Evolutionary conservation across 176 grass and related monocot genomes (phyloP).

Genomic region (Lolium perenne): DNA sequence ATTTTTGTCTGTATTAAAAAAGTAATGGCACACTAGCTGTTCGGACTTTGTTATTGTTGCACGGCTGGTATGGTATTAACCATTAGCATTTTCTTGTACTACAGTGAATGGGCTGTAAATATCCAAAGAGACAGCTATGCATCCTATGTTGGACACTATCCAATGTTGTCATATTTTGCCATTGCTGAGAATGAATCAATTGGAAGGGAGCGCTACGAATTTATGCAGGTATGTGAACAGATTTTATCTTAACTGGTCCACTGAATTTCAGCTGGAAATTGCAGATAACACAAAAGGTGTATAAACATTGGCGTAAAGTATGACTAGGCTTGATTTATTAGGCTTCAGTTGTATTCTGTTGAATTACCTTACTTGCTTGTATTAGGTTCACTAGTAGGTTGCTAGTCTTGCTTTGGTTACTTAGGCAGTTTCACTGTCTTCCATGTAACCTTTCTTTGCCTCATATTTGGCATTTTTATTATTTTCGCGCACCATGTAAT

Average conservation of each 20-base stretch:
- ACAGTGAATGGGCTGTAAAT: conserved; percentile 97
- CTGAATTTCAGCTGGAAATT: background rate
- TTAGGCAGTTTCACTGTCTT: background rate
- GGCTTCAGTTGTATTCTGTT: background rate
- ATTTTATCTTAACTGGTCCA: conserved; percentile 7
- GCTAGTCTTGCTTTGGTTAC: background rate
- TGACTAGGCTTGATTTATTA: background rate
- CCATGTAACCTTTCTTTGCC: background rate
- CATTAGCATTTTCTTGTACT: conserved; percentile 24
- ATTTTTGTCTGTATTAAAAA: conserved; percentile 11
- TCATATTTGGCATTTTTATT: background rate
- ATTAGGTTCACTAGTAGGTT: background rate
- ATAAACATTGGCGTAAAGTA: background rate
- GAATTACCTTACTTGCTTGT: background rate
- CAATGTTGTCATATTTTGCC: conserved; percentile 84
- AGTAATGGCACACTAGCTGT: background rate
- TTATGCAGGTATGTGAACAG: conserved; percentile 70
- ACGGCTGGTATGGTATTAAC: background rate
- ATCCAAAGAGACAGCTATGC: conserved; percentile 91
- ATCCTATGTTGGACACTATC: conserved; percentile 90
- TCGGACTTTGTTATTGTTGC: background rate
- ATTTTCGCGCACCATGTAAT: background rate
- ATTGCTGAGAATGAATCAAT: conserved; percentile 92
- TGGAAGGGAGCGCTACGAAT: conserved; percentile 87
- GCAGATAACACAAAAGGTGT: background rate